Conservation (phyloP, 2,329 filamentous ascomycete genomes). For the Aspergillus novoparasiticus region DNA sequence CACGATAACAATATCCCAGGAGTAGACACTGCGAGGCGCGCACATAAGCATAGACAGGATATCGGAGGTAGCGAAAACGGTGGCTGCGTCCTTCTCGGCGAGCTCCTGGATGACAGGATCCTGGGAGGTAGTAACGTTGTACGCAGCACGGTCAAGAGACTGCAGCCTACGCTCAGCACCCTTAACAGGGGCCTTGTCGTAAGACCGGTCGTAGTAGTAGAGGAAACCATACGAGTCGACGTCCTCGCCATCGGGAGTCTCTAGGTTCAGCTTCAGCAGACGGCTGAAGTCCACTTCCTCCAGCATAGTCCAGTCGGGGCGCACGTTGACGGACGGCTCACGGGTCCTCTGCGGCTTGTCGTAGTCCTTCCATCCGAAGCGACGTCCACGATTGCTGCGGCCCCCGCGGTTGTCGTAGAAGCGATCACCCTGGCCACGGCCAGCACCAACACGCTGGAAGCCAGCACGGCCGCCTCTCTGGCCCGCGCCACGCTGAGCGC, state of each 20-base stretch:
- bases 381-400: constrained; percentile 72
- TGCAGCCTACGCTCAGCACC: constrained; percentile 83
- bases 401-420: constrained; percentile 72
- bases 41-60: constrained; percentile 99
- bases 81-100: constrained; percentile 92
- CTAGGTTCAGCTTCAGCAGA: constrained; percentile 91
- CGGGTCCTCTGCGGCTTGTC: constrained; percentile 97
- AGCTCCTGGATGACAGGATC: constrained; percentile 97
- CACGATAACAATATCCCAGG: constrained; percentile 95
- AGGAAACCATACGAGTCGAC: constrained; percentile 95
- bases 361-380: constrained; percentile 98
- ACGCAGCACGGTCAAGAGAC: constrained; percentile 88
- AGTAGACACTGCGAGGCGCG: constrained; percentile 92
- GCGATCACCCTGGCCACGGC: constrained; percentile 66
- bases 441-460: constrained; percentile 72
- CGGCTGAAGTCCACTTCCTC: constrained; percentile 99
- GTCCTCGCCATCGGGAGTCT: constrained; percentile 92
- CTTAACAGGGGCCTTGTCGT: constrained; percentile 92
- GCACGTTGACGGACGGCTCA: constrained; percentile 94
- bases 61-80: constrained; percentile 95
- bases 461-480: constrained; percentile 71
- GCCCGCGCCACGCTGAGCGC: constrained; percentile 68
- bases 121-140: constrained; percentile 96
- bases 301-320: constrained; percentile 90
- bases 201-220: constrained; percentile 95